Conservation (phyloP, 441 rosid genomes). For the Eugenia klotzschiana region DNA sequence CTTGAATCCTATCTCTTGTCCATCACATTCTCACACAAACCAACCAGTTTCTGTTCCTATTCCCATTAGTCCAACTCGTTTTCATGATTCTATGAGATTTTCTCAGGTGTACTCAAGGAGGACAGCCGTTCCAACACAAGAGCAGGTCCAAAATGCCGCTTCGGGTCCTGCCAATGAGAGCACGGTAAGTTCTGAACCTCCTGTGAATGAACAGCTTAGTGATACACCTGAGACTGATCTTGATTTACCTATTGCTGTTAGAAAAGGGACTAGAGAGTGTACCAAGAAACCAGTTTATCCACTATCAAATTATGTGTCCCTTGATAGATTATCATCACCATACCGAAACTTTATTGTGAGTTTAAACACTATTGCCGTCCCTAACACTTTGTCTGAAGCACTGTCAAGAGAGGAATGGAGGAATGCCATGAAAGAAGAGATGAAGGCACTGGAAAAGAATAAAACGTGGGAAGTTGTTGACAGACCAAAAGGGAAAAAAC, state of each 20-base stretch:
- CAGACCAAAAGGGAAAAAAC: not conserved
- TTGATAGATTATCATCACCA: not conserved
- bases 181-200: not conserved
- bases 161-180: not conserved
- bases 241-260: too few species aligned
- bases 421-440: not conserved
- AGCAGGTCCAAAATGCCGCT: not conserved
- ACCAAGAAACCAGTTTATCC: too few species aligned
- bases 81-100: not conserved
- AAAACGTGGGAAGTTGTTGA: too few species aligned
- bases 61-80: too few species aligned
- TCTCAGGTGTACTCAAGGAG: not conserved
- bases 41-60: too few species aligned
- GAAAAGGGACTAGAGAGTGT: too few species aligned
- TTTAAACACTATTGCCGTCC: not conserved
- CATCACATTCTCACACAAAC: too few species aligned
- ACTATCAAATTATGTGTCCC: too few species aligned
- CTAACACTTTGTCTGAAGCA: not conserved
- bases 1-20: not conserved
- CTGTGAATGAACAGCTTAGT: not conserved
- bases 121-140: not conserved
- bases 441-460: not conserved
- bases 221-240: not conserved
- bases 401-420: not conserved
- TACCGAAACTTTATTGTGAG: not conserved